phyloP scores from a whole-genome alignment of 2,329 filamentous ascomycete species.

The Colletotrichum paranaense region DNA sequence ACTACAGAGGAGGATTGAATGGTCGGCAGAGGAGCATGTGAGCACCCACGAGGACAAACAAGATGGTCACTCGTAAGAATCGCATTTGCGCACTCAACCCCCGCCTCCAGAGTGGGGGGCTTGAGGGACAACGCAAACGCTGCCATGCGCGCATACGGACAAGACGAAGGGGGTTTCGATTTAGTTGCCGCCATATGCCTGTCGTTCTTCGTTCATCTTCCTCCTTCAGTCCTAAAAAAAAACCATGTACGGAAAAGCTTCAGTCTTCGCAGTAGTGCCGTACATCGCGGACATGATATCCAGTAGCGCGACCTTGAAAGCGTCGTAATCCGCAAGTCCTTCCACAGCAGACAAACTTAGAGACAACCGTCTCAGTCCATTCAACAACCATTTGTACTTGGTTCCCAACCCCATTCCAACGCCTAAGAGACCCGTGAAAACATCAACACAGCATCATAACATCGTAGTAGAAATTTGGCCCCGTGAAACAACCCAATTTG shows the following conservation, averaged over 20 bases:
- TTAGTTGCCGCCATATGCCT: slow-evolving; percentile 4
- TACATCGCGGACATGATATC: neutral
- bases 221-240: slow-evolving; percentile 9
- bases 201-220: slow-evolving; percentile 5
- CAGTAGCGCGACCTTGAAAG: neutral
- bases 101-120: neutral
- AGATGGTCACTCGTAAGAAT: neutral
- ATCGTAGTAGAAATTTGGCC: slow-evolving; percentile 29
- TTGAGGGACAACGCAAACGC: neutral
- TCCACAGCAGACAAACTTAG: slow-evolving; percentile 15
- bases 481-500: slow-evolving; percentile 32
- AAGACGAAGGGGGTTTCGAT: slow-evolving; percentile 16
- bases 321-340: neutral
- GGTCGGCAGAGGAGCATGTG: neutral
- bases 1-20: neutral
- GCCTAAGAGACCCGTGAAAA: slow-evolving; percentile 31
- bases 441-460: slow-evolving; percentile 35
- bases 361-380: slow-evolving; percentile 11
- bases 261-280: slow-evolving; percentile 20
- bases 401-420: slow-evolving; percentile 27
- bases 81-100: neutral
- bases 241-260: slow-evolving; percentile 25
- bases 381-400: slow-evolving; percentile 29
- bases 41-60: neutral
- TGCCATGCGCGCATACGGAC: neutral